These are phyloP conservation scores for Microdochium bolleyi DNA, from an alignment of 2,329 filamentous ascomycete genomes.

Conservation along the genomic window DNA sequence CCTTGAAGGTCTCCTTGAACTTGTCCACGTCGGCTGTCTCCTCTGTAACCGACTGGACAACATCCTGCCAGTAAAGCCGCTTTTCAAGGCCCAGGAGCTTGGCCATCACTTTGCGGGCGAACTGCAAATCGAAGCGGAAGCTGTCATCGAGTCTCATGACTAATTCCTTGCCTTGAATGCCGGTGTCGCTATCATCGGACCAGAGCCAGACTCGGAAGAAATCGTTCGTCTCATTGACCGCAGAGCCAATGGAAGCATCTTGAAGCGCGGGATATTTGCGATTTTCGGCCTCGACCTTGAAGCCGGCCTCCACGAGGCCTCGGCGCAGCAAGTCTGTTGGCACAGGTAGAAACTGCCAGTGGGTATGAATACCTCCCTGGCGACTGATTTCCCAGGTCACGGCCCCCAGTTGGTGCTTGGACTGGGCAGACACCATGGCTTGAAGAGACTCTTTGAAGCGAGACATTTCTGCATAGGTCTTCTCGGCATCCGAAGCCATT, in stretches of 20 bases:
- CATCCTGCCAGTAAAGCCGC: slow-evolving; percentile 79
- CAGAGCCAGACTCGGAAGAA: slow-evolving; percentile 83
- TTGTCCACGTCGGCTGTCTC: slow-evolving; percentile 70
- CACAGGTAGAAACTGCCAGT: slow-evolving; percentile 89
- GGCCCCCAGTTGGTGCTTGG: slow-evolving; percentile 58
- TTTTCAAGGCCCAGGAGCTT: slow-evolving; percentile 77
- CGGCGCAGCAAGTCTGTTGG: slow-evolving; percentile 58
- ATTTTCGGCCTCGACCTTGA: slow-evolving; percentile 83
- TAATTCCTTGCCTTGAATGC: slow-evolving; percentile 58
- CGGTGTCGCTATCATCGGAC: slow-evolving; percentile 47
- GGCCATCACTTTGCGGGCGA: slow-evolving; percentile 77
- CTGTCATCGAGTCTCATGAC: slow-evolving; percentile 65
- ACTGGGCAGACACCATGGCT: slow-evolving; percentile 59
- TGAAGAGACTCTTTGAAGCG: slow-evolving; percentile 72
- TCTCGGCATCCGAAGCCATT: slow-evolving; percentile 54
- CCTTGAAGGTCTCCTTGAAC: slow-evolving; percentile 76
- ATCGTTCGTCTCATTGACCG: slow-evolving; percentile 46
- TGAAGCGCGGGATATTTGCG: slow-evolving; percentile 43
- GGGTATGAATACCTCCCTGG: slow-evolving; percentile 71
- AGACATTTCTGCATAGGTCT: slow-evolving; percentile 72
- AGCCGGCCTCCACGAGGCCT: slow-evolving; percentile 78
- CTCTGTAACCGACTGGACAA: slow-evolving; percentile 66
- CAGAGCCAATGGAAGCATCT: slow-evolving; percentile 38
- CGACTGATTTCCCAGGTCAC: slow-evolving; percentile 93
- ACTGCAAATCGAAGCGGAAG: slow-evolving; percentile 82